These are phyloP conservation scores for Gastrolobium villosum DNA, from an alignment of 306 rosid species.

Conservation along the genomic window DNA sequence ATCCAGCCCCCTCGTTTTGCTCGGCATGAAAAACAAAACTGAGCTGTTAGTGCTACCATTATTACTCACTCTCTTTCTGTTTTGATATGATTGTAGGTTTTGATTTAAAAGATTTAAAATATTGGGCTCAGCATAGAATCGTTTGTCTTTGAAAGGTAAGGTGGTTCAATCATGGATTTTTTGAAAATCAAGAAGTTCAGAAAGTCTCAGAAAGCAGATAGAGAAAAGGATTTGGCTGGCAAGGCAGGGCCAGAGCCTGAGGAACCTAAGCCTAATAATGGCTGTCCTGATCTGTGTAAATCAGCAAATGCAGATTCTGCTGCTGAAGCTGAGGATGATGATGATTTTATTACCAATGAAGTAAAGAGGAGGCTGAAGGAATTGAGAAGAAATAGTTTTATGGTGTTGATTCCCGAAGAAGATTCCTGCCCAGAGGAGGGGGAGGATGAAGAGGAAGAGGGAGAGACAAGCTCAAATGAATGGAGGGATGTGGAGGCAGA, in stretches of 20 bases:
- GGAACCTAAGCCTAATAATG: conserved; percentile 58
- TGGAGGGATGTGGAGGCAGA: conserved; percentile 99
- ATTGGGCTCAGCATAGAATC: background rate
- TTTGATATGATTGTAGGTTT: conserved; percentile 49
- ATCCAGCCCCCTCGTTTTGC: background rate
- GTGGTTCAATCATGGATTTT: conserved; percentile 66
- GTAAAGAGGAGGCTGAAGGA: conserved; percentile 94
- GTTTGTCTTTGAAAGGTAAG: conserved; percentile 40
- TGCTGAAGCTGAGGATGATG: conserved; percentile 80
- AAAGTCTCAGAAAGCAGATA: conserved; percentile 66
- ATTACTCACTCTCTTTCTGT: conserved; percentile 13
- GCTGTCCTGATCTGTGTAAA: conserved; percentile 54
- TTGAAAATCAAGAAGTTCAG: conserved; percentile 76
- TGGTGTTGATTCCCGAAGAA: conserved; percentile 98
- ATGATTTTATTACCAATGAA: conserved; percentile 89
- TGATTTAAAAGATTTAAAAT: conserved; percentile 30
- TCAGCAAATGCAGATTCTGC: conserved; percentile 62
- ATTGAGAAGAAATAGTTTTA: conserved; percentile 90
- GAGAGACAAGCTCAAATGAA: conserved; percentile 67
- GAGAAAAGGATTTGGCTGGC: conserved; percentile 54
- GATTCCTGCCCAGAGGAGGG: conserved; percentile 83
- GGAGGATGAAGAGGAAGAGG: conserved; percentile 75
- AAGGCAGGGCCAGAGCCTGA: conserved; percentile 59
- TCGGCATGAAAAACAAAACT: background rate
- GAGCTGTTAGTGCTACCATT: conserved; percentile 5